These are phyloP conservation scores for Cubamyces sp. DNA, from an alignment of 768 basidiomycete species.

Conservation along the genomic window DNA sequence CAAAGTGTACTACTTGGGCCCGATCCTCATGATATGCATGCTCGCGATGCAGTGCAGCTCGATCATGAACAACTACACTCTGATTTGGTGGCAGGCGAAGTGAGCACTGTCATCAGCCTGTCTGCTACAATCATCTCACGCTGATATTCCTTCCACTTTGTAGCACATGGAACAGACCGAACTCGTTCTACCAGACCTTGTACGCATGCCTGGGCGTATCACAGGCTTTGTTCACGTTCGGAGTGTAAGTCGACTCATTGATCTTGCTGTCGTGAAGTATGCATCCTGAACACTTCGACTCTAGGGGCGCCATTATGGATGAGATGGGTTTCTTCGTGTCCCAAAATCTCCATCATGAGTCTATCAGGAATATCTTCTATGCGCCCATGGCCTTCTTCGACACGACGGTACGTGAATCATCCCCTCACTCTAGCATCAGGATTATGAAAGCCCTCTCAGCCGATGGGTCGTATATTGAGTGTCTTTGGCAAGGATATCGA, in stretches of 20 bases:
- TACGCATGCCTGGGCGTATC: constrained; percentile 65
- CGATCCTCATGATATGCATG: constrained; percentile 53
- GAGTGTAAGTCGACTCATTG: constrained; percentile 44
- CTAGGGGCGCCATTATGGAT: constrained; percentile 57
- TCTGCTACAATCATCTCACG: background rate
- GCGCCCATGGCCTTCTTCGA: constrained; percentile 84
- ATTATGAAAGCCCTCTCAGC: constrained; percentile 34
- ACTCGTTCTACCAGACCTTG: constrained; percentile 65
- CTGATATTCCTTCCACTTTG: background rate
- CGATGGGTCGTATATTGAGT: constrained; percentile 61
- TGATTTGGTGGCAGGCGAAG: constrained; percentile 76
- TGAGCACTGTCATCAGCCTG: constrained; percentile 32
- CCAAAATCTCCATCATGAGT: constrained; percentile 60
- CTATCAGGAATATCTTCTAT: constrained; percentile 60
- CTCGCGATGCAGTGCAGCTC: constrained; percentile 64
- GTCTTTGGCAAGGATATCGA: constrained; percentile 72
- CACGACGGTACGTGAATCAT: constrained; percentile 48
- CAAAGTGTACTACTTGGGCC: constrained; percentile 51
- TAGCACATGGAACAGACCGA: constrained; percentile 51
- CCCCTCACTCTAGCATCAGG: background rate
- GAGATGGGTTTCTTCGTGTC: constrained; percentile 63
- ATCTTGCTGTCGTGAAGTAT: constrained; percentile 4
- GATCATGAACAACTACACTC: constrained; percentile 65
- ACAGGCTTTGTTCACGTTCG: constrained; percentile 61
- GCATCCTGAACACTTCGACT: background rate